phyloP scores from a whole-genome alignment of 1,139 yeast species.

The Scheffersomyces parashehatae region DNA sequence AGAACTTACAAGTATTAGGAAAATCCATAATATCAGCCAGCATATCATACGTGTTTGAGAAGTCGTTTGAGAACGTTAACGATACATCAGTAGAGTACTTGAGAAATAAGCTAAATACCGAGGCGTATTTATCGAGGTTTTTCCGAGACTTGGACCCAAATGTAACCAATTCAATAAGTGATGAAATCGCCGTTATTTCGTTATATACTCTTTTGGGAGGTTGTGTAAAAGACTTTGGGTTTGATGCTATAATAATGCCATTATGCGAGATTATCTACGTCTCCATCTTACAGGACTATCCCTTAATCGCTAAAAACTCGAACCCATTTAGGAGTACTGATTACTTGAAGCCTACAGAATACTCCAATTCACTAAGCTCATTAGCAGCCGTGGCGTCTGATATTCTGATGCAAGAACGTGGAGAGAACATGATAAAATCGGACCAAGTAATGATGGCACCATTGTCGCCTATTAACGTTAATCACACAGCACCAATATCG shows the following conservation, averaged over 20 bases:
- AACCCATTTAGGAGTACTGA: conserved; percentile 26
- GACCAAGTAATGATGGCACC: not conserved
- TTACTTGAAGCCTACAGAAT: conserved; percentile 4
- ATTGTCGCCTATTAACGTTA: not conserved
- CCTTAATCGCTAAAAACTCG: conserved; percentile 51
- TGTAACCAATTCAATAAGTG: conserved; percentile 33
- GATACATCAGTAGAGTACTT: conserved; percentile 55
- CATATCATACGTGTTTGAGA: conserved; percentile 49
- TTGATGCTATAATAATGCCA: conserved; percentile 62
- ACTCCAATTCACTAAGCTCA: conserved; percentile 26
- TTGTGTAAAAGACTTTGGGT: conserved; percentile 77
- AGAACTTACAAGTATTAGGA: conserved; percentile 59
- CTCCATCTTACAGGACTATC: conserved; percentile 63
- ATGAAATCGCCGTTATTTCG: conserved; percentile 50
- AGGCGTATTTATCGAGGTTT: conserved; percentile 45
- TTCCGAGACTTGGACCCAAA: conserved; percentile 51
- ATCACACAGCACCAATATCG: not conserved
- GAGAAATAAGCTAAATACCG: conserved; percentile 49
- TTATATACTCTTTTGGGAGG: conserved; percentile 66
- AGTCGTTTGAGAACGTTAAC: conserved; percentile 16
- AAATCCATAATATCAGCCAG: conserved; percentile 54
- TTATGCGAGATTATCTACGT: conserved; percentile 68
- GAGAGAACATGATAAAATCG: too few relatives aligned
- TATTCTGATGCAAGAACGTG: conserved; percentile 16
- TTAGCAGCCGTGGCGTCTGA: conserved; percentile 45